Evolutionary conservation across 163 green algal species (phyloP), one percentile per base, ranked within the genome.

Genomic region (Prototheca wickerhamii): DNA sequence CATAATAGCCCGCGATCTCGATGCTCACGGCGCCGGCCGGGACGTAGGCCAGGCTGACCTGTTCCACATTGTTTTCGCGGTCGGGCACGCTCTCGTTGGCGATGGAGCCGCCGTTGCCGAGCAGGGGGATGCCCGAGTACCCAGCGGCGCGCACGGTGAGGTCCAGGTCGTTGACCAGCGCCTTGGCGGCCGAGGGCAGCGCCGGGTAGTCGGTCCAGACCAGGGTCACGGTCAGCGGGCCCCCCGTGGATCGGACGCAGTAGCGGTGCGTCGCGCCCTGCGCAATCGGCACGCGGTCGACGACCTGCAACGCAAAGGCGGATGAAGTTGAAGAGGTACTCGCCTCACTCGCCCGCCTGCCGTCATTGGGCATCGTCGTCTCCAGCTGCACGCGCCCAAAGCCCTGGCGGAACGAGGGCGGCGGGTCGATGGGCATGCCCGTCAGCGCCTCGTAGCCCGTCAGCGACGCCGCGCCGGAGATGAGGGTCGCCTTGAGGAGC

Each of bases 401-500:
- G 37, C 86, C 86, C 65, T 92, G 84, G 6, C 78, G 53, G 30
- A 81, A 81, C 31, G 76, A 87, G 29, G 86, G 86, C 4, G 80
- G 49, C 15, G 79, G 74, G 52, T 85, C 85, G 37, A 91, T 68
- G n/a, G 85, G 85, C 31, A 89, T 63, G 2, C 78, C 78, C 2
- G 77, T 85, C 58, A 81, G 70, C 0, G 62, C 61, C 35, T 79
- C 67, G 40, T 83, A 87, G 37, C 89, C 89, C 10, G 63, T 62
- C 56, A 96, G 76, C n/a, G 69, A 49, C 17, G 65, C 65, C 4
- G 91, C 92, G 10, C 92, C 87, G 12, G 86, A 91, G 23, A 95
- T 75, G 52, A 98, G 74, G n/a, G 87, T 67, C 2, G 88, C 90
- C 76, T 95, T 96, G 60, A 96, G 58, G 33, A 97, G 79, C 3